These are phyloP conservation scores for Didymella exigua DNA, from an alignment of 2,329 filamentous ascomycete genomes.

Conservation along the genomic window DNA sequence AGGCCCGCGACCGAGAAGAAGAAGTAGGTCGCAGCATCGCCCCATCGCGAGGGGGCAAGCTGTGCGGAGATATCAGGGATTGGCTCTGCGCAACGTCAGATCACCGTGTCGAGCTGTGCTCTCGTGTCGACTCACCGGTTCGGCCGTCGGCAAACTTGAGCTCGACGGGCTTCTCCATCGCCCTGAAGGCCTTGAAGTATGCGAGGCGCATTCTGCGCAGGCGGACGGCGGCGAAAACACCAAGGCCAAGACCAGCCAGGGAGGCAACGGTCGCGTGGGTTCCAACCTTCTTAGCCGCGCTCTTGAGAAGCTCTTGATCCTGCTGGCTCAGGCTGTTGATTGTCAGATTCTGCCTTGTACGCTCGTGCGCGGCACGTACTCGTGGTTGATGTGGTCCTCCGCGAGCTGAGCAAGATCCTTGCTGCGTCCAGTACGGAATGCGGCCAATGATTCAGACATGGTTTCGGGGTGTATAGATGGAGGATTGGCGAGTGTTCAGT, in stretches of 20 bases:
- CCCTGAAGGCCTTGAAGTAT: slow-evolving; percentile 67
- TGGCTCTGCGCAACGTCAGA: slow-evolving; percentile 52
- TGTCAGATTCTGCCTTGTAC: neutral
- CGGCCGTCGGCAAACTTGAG: slow-evolving; percentile 67
- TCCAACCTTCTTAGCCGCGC: slow-evolving; percentile 61
- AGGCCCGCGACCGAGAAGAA: slow-evolving; percentile 67
- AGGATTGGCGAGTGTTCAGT: neutral
- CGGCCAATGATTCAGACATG: slow-evolving; percentile 42
- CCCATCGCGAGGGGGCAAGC: slow-evolving; percentile 62
- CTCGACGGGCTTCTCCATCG: slow-evolving; percentile 65
- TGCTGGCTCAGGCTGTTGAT: slow-evolving; percentile 53
- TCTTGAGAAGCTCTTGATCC: slow-evolving; percentile 64
- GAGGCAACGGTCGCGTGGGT: slow-evolving; percentile 64
- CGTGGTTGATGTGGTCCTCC: slow-evolving; percentile 43
- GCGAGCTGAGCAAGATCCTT: slow-evolving; percentile 38
- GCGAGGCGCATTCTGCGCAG: slow-evolving; percentile 60
- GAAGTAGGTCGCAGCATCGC: slow-evolving; percentile 67
- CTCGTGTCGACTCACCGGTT: slow-evolving; percentile 50
- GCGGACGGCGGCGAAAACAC: slow-evolving; percentile 59
- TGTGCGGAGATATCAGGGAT: slow-evolving; percentile 66
- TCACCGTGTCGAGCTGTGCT: neutral
- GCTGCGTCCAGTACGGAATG: slow-evolving; percentile 37
- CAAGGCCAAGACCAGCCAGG: slow-evolving; percentile 64
- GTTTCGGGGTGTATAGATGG: neutral
- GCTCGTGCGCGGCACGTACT: slow-evolving; percentile 25